Percentiles rank a stretch among this genome's conserved stretches.
Evolutionary conservation across 2,329 filamentous ascomycete genomes (phyloP).

Genomic region (Alternaria atra): DNA sequence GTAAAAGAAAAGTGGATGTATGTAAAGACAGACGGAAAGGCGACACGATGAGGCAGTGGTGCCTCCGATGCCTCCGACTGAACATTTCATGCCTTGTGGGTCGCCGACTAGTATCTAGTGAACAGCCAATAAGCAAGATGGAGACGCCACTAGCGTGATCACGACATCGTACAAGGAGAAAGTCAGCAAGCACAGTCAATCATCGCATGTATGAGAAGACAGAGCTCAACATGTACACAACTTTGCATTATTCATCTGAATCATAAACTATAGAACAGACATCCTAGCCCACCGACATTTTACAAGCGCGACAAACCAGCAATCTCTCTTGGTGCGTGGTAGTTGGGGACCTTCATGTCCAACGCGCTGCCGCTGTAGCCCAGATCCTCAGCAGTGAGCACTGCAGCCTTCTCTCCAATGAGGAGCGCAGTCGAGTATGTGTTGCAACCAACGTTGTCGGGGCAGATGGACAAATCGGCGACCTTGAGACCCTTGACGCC

Average conservation of each 20-base stretch:
- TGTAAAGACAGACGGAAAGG: neutral
- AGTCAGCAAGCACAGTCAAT: neutral
- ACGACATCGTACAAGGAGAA: neutral
- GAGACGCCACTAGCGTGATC: conserved; percentile 2
- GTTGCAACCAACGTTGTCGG: conserved; percentile 73
- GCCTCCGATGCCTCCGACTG: neutral
- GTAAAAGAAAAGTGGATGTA: neutral
- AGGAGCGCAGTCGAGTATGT: conserved; percentile 75
- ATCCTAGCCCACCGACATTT: neutral
- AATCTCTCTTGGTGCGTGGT: conserved; percentile 59
- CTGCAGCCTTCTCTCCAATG: conserved; percentile 78
- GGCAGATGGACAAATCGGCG: conserved; percentile 78
- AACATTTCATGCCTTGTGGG: conserved; percentile 8
- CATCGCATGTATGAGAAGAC: neutral
- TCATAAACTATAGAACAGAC: conserved; percentile 2
- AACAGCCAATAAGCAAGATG: neutral
- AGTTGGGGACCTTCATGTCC: conserved; percentile 75
- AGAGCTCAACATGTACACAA: neutral
- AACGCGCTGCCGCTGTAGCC: conserved; percentile 76
- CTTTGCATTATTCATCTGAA: neutral
- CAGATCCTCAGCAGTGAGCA: conserved; percentile 75
- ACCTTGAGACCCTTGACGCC: conserved; percentile 81
- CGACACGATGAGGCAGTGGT: neutral
- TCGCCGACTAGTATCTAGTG: neutral
- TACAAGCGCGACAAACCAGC: conserved; percentile 55